These are phyloP conservation scores for Darksidea phi DNA, from an alignment of 495 filamentous ascomycete genomes.

Conservation along the genomic window DNA sequence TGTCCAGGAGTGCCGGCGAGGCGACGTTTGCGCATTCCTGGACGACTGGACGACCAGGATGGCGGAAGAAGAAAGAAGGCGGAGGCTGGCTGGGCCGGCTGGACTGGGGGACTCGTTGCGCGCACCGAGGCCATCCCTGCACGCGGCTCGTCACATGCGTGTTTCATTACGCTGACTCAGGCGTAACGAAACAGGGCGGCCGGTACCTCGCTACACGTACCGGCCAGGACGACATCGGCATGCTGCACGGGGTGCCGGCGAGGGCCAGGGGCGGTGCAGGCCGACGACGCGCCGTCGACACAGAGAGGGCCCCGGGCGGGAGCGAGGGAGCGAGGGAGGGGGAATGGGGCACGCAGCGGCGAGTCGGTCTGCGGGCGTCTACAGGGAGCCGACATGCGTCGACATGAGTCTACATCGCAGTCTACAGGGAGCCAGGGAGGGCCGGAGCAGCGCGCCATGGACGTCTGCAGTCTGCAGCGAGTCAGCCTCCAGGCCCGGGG, in stretches of 20 bases:
- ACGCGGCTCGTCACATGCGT: too few species aligned
- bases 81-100: background rate
- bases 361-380: too few species aligned
- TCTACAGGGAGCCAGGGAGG: background rate
- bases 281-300: too few species aligned
- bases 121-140: background rate
- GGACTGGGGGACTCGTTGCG: background rate
- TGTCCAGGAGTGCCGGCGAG: conserved; percentile 18
- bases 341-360: too few species aligned
- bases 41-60: conserved; percentile 8
- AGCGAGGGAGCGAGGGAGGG: too few species aligned
- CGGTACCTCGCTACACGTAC: too few species aligned
- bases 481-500: conserved; percentile 29
- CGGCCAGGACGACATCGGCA: too few species aligned
- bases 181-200: too few species aligned
- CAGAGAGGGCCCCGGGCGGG: too few species aligned
- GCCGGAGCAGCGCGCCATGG: background rate
- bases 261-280: too few species aligned
- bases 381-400: background rate
- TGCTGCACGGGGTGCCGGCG: too few species aligned
- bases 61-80: conserved; percentile 9
- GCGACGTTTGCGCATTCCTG: conserved; percentile 1
- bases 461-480: conserved; percentile 11
- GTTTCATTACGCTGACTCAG: too few species aligned
- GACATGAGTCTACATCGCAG: background rate